Base-by-base conservation (phyloP, 345 rosid genomes). In the Orychophragmus violaceus region DNA sequence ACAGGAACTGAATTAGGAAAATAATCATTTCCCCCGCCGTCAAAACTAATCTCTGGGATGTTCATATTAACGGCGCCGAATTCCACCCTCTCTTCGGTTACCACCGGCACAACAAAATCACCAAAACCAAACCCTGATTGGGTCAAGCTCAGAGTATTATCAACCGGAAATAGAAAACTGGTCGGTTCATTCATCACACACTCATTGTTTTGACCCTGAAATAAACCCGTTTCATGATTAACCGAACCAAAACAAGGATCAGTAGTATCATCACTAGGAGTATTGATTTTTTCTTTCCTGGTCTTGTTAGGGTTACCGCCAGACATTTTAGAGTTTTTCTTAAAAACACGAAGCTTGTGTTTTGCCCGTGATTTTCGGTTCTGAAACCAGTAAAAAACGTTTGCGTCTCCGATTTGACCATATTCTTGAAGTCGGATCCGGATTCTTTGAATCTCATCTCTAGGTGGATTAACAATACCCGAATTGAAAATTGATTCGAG, bases 321-420 rank as follows among this genome's bases (percentile, higher is more conserved):
- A 7, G 51, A 65, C 1, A n/a, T 5, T 72, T 85, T 55, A 80
- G 83, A 29, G 67, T 29, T 58, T 30, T 74, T 82, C 51, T 82
- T 87, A 55, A 84, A 86, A 78, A 83, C 84, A 59, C 92, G 88
- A 22, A 81, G 85, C 77, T 90, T 93, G 74, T 87, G 90, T 78
- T 93, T 93, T 84, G 87, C 87, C 59, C 97, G 72, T 21, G 98
- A 93, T 64, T 93, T 93, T 42, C 95, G 76, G 83, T 93, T 93
- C 66, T 93, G 98, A 77, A 93, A 93, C 97, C 98, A 90, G 75
- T 93, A 93, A 65, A 90, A 93, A 19, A 93, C 96, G 11, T 93
- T 93, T 42, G 98, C 97, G 17, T 93, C 97, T 1, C 92, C 96
- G 6, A 93, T 95, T 74, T 85, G 97, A 13, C 98, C 97, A 21